These are phyloP conservation scores for Encephalitozoon intestinalis DNA, from an alignment of 371 early-diverging fungal genomes.

Conservation along the genomic window DNA sequence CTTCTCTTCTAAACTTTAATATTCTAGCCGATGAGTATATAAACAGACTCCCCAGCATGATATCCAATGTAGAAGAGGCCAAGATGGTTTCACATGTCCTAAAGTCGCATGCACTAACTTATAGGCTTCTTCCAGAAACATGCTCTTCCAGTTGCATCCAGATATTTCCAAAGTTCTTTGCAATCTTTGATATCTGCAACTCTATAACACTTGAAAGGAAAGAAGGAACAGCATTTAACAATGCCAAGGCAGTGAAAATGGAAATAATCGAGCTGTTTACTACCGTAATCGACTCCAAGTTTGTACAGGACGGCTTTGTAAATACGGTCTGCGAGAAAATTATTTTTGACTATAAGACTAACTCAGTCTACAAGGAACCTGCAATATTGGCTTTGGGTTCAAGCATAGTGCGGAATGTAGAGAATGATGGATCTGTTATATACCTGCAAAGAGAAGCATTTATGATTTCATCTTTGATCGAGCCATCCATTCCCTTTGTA, in stretches of 20 bases:
- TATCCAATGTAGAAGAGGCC: neutral
- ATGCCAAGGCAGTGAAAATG: conserved; percentile 23
- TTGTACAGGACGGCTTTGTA: conserved; percentile 16
- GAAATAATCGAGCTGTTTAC: conserved; percentile 31
- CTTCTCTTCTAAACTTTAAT: neutral
- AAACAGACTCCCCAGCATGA: neutral
- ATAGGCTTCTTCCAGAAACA: conserved; percentile 29
- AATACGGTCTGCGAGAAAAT: conserved; percentile 39
- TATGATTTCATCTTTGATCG: conserved; percentile 37
- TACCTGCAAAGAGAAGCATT: conserved; percentile 34
- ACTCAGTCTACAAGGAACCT: conserved; percentile 15
- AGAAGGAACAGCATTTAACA: neutral
- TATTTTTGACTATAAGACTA: conserved; percentile 43
- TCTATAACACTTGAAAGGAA: neutral
- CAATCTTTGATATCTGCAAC: conserved; percentile 27
- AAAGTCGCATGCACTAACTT: conserved; percentile 39
- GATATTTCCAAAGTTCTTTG: conserved; percentile 19
- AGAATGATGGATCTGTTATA: conserved; percentile 1
- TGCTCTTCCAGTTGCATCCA: conserved; percentile 5
- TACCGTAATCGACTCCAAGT: conserved; percentile 6
- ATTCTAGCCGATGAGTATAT: conserved; percentile 20
- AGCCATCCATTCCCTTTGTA: conserved; percentile 31
- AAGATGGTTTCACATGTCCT: conserved; percentile 36
- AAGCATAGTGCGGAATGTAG: conserved; percentile 29
- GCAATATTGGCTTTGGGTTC: conserved; percentile 16